Evolutionary conservation across 73 alveolate species (phyloP).

Genomic region (Urostyla sp.): DNA sequence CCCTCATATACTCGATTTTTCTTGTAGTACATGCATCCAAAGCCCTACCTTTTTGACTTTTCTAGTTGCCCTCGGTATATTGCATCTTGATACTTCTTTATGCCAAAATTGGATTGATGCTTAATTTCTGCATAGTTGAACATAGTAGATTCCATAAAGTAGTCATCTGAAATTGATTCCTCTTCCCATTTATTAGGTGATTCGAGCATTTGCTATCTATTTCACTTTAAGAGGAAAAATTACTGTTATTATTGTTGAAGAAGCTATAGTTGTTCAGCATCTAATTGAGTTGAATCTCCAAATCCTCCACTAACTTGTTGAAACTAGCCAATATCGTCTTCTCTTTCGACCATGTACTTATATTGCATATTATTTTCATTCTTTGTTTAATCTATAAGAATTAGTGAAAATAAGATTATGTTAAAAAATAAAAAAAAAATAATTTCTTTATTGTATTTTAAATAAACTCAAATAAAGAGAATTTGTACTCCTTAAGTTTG

Average conservation of each 20-base stretch:
- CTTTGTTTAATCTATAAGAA: neutral
- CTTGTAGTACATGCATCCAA: conserved; percentile 19
- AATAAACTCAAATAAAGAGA: neutral
- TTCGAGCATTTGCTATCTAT: neutral
- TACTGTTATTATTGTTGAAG: neutral
- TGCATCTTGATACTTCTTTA: conserved; percentile 35
- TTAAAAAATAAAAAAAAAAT: neutral
- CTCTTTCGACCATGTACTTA: conserved; percentile 4
- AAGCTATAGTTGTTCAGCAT: neutral
- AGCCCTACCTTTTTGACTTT: conserved; percentile 12
- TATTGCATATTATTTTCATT: neutral
- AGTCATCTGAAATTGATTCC: neutral
- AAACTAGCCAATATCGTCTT: conserved; percentile 20
- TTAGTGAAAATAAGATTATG: neutral
- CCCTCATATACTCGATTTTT: conserved; percentile 37
- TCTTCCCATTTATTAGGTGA: conserved; percentile 21
- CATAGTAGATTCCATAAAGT: conserved; percentile 1
- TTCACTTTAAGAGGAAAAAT: neutral
- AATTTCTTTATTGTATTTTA: neutral
- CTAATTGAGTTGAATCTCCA: conserved; percentile 19
- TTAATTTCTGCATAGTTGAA: neutral
- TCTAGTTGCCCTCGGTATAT: conserved; percentile 15
- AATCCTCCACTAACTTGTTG: conserved; percentile 32
- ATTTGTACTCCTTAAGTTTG: neutral
- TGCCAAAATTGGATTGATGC: conserved; percentile 1